These are phyloP conservation scores for Chlorella sorokiniana DNA, from an alignment of 139 green algal genomes.

Conservation along the genomic window DNA sequence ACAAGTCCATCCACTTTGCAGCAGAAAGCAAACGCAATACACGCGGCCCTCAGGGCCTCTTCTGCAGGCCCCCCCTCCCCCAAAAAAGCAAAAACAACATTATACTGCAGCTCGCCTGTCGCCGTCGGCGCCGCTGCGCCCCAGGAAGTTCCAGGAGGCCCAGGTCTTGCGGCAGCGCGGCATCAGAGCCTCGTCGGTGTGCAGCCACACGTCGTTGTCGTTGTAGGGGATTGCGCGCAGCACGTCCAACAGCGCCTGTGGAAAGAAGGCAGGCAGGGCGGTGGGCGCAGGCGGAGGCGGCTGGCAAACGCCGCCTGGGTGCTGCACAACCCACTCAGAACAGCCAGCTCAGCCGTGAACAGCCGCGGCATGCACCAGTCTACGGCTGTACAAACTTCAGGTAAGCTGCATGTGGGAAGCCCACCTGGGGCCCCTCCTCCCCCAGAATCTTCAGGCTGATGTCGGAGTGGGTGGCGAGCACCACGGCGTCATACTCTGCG, in stretches of 20 bases:
- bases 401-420: too few species aligned
- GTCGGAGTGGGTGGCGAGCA: constrained; percentile 90
- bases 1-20: too few species aligned
- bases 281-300: neutral
- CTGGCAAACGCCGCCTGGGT: too few species aligned
- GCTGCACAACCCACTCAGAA: too few species aligned
- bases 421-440: constrained; percentile 8
- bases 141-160: constrained; percentile 93
- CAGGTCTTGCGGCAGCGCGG: constrained; percentile 70
- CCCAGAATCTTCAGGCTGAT: constrained; percentile 75
- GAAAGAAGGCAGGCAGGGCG: neutral
- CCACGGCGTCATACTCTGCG: constrained; percentile 49
- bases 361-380: too few species aligned
- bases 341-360: too few species aligned
- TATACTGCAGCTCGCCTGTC: constrained; percentile 16
- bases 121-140: constrained; percentile 4
- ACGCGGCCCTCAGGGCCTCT: too few species aligned
- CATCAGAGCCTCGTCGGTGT: constrained; percentile 87
- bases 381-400: too few species aligned
- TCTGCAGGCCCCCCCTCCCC: too few species aligned
- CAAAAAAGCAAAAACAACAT: too few species aligned
- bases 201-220: constrained; percentile 88
- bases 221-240: constrained; percentile 83
- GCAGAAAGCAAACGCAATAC: too few species aligned
- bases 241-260: constrained; percentile 62